These are phyloP conservation scores for Rhodotorula mucilaginosa DNA, from an alignment of 1,284 basidiomycete species.

Conservation along the genomic window DNA sequence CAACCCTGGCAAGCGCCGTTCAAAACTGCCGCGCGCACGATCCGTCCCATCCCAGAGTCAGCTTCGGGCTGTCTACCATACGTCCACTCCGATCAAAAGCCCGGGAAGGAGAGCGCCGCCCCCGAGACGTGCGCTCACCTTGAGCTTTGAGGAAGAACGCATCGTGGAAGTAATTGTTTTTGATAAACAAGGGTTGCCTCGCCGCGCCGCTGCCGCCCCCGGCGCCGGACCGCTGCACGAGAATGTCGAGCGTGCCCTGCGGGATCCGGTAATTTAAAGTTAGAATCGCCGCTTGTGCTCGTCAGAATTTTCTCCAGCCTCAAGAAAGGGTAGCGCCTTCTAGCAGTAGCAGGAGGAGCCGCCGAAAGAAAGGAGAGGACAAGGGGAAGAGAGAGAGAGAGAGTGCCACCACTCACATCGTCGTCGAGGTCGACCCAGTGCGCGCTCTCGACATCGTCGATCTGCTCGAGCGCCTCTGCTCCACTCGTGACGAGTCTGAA, in stretches of 20 bases:
- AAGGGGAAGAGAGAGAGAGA: background rate
- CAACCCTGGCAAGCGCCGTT: slow-evolving; percentile 87
- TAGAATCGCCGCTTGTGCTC: no score
- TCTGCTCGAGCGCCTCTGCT: slow-evolving; percentile 61
- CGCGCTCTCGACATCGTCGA: slow-evolving; percentile 75
- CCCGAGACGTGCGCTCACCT: slow-evolving; percentile 49
- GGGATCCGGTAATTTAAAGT: no score
- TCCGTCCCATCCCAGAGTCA: slow-evolving; percentile 42
- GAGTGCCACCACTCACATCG: slow-evolving; percentile 62
- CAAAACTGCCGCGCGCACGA: slow-evolving; percentile 59
- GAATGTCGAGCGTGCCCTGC: slow-evolving; percentile 87
- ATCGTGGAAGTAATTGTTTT: slow-evolving; percentile 98
- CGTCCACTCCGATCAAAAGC: no score
- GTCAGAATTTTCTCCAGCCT: no score
- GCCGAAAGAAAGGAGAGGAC: background rate
- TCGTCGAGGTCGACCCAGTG: slow-evolving; percentile 92
- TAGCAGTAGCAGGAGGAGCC: no score
- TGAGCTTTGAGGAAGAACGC: slow-evolving; percentile 96
- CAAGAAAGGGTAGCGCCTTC: no score
- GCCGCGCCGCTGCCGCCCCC: slow-evolving; percentile 51
- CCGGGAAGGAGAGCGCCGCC: no score
- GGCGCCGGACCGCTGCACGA: slow-evolving; percentile 75
- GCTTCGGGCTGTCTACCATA: slow-evolving; percentile 43
- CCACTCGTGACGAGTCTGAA: slow-evolving; percentile 65
- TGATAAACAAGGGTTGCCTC: slow-evolving; percentile 68